phyloP scores from a whole-genome alignment of 106 monocot species.

The Phalaenopsis equestris region DNA sequence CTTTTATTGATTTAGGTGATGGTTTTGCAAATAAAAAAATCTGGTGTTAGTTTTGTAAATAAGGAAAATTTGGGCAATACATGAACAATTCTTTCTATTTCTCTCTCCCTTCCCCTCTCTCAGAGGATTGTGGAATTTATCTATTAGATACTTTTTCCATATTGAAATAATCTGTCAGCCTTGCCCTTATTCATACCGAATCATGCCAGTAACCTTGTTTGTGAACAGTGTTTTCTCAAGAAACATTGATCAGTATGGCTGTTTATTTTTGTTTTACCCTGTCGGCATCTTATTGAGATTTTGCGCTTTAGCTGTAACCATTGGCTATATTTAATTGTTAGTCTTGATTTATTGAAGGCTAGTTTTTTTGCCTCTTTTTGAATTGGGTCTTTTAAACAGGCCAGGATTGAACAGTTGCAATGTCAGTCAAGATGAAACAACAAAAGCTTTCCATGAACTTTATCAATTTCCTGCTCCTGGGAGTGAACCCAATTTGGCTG shows the following conservation, averaged over 20 bases:
- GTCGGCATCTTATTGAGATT: neutral
- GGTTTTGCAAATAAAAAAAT: neutral
- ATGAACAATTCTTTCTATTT: neutral
- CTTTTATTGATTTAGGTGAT: neutral
- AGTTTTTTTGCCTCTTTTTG: slow-evolving; percentile 3
- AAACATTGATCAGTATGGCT: neutral
- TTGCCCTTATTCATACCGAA: neutral
- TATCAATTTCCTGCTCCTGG: slow-evolving; percentile 34
- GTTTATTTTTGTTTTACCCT: neutral
- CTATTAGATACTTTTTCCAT: neutral
- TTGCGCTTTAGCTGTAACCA: neutral
- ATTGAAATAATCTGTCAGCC: neutral
- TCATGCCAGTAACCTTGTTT: neutral
- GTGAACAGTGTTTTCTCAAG: neutral
- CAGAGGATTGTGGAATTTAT: neutral
- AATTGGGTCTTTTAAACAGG: slow-evolving; percentile 27
- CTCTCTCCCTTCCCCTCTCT: neutral
- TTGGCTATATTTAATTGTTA: neutral
- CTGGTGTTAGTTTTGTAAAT: neutral
- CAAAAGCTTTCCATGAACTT: slow-evolving; percentile 48
- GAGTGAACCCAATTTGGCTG: slow-evolving; percentile 17
- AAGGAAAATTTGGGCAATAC: neutral
- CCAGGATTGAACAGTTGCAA: slow-evolving; percentile 68
- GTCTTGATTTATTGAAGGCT: neutral
- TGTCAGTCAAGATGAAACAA: slow-evolving; percentile 70